These are phyloP conservation scores for Erythrophleum ivorense DNA, from an alignment of 331 rosid genomes.

Conservation along the genomic window DNA sequence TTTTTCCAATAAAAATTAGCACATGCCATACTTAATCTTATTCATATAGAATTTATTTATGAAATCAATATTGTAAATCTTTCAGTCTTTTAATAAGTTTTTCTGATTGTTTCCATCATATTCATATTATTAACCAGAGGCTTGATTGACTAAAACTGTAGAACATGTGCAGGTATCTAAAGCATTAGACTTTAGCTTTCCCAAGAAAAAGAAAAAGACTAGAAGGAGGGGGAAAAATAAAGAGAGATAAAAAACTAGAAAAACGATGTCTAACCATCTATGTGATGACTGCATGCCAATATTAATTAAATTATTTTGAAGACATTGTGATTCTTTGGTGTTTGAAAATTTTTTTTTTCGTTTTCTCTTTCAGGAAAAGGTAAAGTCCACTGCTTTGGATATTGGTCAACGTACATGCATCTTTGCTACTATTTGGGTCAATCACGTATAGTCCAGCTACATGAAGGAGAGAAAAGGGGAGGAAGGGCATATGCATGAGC, in stretches of 20 bases:
- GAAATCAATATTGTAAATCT: slow-evolving; percentile 8
- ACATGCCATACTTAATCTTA: slow-evolving; percentile 15
- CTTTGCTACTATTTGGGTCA: slow-evolving; percentile 45
- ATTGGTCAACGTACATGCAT: slow-evolving; percentile 41
- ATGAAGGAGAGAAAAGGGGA: slow-evolving; percentile 41
- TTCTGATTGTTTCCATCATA: slow-evolving; percentile 17
- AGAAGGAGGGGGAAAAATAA: background rate
- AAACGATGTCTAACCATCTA: slow-evolving; percentile 14
- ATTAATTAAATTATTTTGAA: slow-evolving; percentile 37
- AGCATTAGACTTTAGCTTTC: slow-evolving; percentile 30
- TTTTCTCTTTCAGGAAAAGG: slow-evolving; percentile 49
- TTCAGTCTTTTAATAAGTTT: slow-evolving; percentile 8
- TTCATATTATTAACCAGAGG: background rate
- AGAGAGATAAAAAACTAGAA: background rate
- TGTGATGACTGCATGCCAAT: slow-evolving; percentile 31
- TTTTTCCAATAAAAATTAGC: background rate
- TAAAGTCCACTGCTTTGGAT: slow-evolving; percentile 51
- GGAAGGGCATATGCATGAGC: slow-evolving; percentile 28
- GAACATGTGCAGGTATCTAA: slow-evolving; percentile 33
- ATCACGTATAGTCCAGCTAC: slow-evolving; percentile 37
- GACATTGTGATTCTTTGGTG: slow-evolving; percentile 34
- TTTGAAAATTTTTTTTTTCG: slow-evolving; percentile 16
- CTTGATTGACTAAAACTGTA: slow-evolving; percentile 21
- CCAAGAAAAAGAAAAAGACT: slow-evolving; percentile 31
- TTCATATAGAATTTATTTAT: slow-evolving; percentile 8